A percentile compares a stretch with the other conserved stretches of the same genome.
Conservation (phyloP, 2,329 filamentous ascomycete genomes). For the Amylocarpus encephaloides region DNA sequence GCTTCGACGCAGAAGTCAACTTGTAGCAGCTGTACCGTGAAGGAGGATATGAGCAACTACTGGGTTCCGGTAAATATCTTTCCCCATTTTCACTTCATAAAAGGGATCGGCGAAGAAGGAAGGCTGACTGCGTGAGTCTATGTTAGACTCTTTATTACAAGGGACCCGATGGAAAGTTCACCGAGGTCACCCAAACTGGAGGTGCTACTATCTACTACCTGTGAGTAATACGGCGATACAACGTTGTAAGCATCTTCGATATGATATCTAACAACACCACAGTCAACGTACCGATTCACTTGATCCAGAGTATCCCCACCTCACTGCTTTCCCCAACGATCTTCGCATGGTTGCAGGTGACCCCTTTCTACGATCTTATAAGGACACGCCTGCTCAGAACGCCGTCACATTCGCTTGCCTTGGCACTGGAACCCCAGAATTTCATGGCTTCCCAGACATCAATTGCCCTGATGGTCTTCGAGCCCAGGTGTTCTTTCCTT, state of each 20-base stretch:
- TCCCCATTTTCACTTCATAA: background rate
- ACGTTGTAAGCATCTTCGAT: background rate
- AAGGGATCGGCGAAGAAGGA: background rate
- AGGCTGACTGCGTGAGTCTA: background rate
- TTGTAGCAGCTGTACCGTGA: conserved; percentile 58
- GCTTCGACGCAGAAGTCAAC: conserved; percentile 44
- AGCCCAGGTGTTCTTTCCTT: conserved; percentile 51
- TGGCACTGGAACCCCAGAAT: conserved; percentile 39
- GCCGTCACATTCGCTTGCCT: conserved; percentile 54
- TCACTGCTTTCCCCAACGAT: conserved; percentile 52
- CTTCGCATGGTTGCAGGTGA: conserved; percentile 63
- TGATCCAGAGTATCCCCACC: conserved; percentile 37
- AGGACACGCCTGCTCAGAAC: conserved; percentile 38
- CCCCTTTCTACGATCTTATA: conserved; percentile 44
- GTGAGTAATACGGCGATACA: conserved; percentile 29
- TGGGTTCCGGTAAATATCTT: conserved; percentile 49
- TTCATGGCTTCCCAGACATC: conserved; percentile 45
- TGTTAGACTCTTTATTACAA: conserved; percentile 43
- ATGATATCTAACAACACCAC: background rate
- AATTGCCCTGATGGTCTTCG: conserved; percentile 48
- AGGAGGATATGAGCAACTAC: conserved; percentile 57
- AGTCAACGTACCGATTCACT: conserved; percentile 37
- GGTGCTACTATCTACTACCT: conserved; percentile 53
- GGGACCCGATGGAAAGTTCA: conserved; percentile 50
- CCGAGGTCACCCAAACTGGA: conserved; percentile 37